Percentiles rank a stretch among this genome's conserved stretches.
Conservation (phyloP, 2,329 filamentous ascomycete genomes). For the Claviceps digitariae region DNA sequence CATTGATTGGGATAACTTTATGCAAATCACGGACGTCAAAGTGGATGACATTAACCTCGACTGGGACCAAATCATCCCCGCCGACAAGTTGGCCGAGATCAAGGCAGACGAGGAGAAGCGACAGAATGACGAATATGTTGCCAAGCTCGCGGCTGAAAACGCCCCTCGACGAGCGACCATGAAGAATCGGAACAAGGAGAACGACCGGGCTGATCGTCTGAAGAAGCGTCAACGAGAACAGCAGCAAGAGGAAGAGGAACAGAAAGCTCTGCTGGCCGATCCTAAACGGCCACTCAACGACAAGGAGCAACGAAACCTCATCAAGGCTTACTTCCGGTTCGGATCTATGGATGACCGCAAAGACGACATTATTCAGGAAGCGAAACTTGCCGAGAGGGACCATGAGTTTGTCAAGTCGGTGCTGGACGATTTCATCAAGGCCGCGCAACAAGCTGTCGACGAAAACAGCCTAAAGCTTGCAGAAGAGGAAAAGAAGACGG, state of each 20-base stretch:
- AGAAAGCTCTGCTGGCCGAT: constrained; percentile 60
- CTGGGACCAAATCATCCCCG: constrained; percentile 97
- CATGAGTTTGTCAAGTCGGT: constrained; percentile 63
- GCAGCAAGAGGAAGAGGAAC: constrained; percentile 57
- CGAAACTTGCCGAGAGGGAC: constrained; percentile 72
- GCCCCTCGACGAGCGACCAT: constrained; percentile 63
- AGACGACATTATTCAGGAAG: constrained; percentile 77
- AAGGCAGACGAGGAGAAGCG: constrained; percentile 80
- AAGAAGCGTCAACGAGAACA: constrained; percentile 55
- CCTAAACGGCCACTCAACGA: constrained; percentile 82
- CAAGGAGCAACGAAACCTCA: constrained; percentile 85
- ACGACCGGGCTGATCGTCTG: constrained; percentile 50
- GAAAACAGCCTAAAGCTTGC: constrained; percentile 59
- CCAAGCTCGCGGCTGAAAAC: constrained; percentile 70
- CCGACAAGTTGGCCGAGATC: constrained; percentile 77
- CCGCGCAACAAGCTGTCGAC: constrained; percentile 45
- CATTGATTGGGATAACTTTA: constrained; percentile 77
- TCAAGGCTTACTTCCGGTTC: constrained; percentile 80
- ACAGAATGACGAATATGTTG: constrained; percentile 70
- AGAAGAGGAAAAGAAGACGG: constrained; percentile 67
- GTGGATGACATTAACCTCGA: constrained; percentile 68
- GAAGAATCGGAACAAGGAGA: constrained; percentile 42
- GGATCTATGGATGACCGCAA: constrained; percentile 80
- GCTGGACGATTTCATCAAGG: constrained; percentile 57
- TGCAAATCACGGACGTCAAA: constrained; percentile 97